Percentiles rank a stretch among this genome's conserved stretches.
These are phyloP conservation scores for Acmispon strigosus DNA, from an alignment of 306 rosid species.

Conservation along the genomic window DNA sequence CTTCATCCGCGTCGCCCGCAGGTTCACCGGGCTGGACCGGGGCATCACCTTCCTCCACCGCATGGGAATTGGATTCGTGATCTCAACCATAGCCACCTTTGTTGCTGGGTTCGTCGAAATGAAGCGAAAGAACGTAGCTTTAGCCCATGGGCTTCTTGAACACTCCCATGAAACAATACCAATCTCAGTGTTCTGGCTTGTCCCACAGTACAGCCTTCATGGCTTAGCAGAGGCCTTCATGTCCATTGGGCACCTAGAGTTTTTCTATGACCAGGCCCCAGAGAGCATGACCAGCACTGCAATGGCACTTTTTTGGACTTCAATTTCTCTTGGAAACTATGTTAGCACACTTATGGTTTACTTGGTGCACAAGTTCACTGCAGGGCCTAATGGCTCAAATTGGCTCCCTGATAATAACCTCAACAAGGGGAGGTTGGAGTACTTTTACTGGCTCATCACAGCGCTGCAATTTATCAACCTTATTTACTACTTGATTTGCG, in stretches of 20 bases:
- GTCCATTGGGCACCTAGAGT: constrained; percentile 90
- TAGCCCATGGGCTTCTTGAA: constrained; percentile 36
- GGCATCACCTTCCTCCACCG: constrained; percentile 77
- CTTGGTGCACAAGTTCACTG: constrained; percentile 58
- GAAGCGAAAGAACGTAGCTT: constrained; percentile 57
- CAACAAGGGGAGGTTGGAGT: constrained; percentile 67
- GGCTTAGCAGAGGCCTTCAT: constrained; percentile 96
- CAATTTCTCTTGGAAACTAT: constrained; percentile 64
- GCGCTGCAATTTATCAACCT: constrained; percentile 50
- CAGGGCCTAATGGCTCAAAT: constrained; percentile 58
- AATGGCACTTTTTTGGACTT: constrained; percentile 70
- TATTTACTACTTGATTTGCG: constrained; percentile 55
- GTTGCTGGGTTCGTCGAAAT: constrained; percentile 73
- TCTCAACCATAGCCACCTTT: constrained; percentile 63
- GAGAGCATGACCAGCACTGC: constrained; percentile 97
- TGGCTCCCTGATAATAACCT: constrained; percentile 80
- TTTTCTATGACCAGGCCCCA: constrained; percentile 89
- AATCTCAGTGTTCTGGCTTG: constrained; percentile 76
- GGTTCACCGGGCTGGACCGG: constrained; percentile 70
- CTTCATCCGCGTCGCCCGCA: constrained; percentile 53
- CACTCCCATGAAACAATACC: constrained; percentile 47
- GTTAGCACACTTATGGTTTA: constrained; percentile 64
- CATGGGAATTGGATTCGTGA: constrained; percentile 82
- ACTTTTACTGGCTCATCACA: constrained; percentile 84
- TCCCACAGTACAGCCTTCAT: constrained; percentile 83